Percentiles rank a stretch among this genome's conserved stretches.
phyloP scores from a whole-genome alignment of 352 stramenopile species.

The Phytophthora vignae region DNA sequence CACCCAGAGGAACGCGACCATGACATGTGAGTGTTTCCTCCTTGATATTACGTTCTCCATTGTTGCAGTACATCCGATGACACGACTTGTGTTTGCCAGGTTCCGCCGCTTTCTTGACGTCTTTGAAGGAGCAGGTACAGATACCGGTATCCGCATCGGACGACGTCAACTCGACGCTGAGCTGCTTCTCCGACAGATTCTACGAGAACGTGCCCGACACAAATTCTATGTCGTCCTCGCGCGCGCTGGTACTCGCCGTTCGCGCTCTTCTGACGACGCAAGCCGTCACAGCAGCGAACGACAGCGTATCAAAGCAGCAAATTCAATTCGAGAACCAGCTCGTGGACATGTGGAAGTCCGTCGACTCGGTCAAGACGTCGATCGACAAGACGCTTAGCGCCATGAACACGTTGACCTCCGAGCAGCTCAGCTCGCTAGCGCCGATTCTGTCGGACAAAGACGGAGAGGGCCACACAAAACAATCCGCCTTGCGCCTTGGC shows the following conservation, averaged over 20 bases:
- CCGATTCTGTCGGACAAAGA: constrained; percentile 33
- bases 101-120: constrained; percentile 31
- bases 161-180: constrained; percentile 34
- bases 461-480: constrained; percentile 29
- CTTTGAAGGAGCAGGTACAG: constrained; percentile 26
- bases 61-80: background rate
- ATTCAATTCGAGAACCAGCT: constrained; percentile 34
- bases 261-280: constrained; percentile 40
- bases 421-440: constrained; percentile 35
- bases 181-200: constrained; percentile 39
- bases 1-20: constrained; percentile 25
- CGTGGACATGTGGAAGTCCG: constrained; percentile 36
- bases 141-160: constrained; percentile 2
- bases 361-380: constrained; percentile 34
- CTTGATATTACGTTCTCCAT: background rate
- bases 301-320: constrained; percentile 34
- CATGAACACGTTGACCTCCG: constrained; percentile 17
- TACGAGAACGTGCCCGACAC: constrained; percentile 36
- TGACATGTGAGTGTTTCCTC: constrained; percentile 31
- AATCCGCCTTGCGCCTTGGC: constrained; percentile 40
- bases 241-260: constrained; percentile 34
- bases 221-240: constrained; percentile 30
- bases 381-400: constrained; percentile 36
- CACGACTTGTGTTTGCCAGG: constrained; percentile 16
- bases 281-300: constrained; percentile 24